phyloP scores from a whole-genome alignment of 495 filamentous ascomycete species.

The Chaetomium tenue region DNA sequence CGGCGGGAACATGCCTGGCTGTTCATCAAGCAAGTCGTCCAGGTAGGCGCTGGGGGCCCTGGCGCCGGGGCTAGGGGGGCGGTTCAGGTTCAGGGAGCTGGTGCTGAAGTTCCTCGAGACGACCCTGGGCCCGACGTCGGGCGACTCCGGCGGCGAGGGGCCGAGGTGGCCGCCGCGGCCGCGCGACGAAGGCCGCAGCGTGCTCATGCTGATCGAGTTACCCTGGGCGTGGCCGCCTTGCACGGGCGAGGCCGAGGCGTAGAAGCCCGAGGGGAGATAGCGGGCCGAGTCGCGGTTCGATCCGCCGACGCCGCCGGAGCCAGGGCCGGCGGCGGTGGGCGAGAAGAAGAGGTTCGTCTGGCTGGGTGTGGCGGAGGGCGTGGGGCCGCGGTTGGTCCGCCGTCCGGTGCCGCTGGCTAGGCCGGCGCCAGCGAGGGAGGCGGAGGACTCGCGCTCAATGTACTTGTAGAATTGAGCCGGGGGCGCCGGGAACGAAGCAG shows the following conservation, averaged over 20 bases:
- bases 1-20: conserved; percentile 40
- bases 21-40: conserved; percentile 82
- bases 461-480: conserved; percentile 57
- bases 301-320: conserved; percentile 40
- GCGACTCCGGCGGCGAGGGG: conserved; percentile 67
- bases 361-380: conserved; percentile 49
- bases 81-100: conserved; percentile 66
- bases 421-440: conserved; percentile 57
- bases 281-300: conserved; percentile 56
- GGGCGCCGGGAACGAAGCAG: conserved; percentile 48
- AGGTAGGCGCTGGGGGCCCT: conserved; percentile 88
- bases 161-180: conserved; percentile 46
- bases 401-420: conserved; percentile 34
- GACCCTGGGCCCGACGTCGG: conserved; percentile 40
- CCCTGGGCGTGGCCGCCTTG: conserved; percentile 39
- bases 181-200: conserved; percentile 52
- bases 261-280: conserved; percentile 91
- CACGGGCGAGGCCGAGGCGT: conserved; percentile 60
- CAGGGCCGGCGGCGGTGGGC: conserved; percentile 65
- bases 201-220: conserved; percentile 54
- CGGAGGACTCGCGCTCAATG: conserved; percentile 56
- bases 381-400: conserved; percentile 43
- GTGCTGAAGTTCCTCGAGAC: conserved; percentile 52
- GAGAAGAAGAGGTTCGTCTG: conserved; percentile 82
- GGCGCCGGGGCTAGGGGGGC: conserved; percentile 56